phyloP scores from a whole-genome alignment of 257 asterid genomes.

The Agastache rugosa region DNA sequence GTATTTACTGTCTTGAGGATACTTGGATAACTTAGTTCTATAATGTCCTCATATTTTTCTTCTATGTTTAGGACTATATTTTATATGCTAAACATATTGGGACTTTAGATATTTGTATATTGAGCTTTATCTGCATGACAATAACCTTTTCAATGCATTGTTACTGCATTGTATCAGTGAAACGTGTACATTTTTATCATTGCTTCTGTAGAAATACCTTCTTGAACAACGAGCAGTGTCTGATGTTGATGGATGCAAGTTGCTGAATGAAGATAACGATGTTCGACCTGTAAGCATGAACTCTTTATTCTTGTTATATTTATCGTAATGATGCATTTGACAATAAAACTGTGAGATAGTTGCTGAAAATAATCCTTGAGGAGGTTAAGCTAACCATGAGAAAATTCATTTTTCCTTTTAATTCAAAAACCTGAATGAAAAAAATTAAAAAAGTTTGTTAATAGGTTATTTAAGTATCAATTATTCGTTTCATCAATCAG shows the following conservation, averaged over 20 bases:
- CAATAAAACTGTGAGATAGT: neutral
- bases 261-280: conserved; percentile 94
- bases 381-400: neutral
- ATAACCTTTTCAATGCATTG: conserved; percentile 27
- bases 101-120: conserved; percentile 24
- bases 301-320: conserved; percentile 35
- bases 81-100: conserved; percentile 8
- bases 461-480: neutral
- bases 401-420: neutral
- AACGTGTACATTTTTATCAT: conserved; percentile 23
- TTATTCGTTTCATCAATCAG: neutral
- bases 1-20: conserved; percentile 1
- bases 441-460: neutral
- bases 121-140: conserved; percentile 28
- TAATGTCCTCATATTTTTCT: neutral
- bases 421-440: too few species aligned
- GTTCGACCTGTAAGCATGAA: conserved; percentile 77
- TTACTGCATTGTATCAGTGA: conserved; percentile 27
- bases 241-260: conserved; percentile 88
- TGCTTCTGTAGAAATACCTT: conserved; percentile 75
- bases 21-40: neutral
- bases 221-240: conserved; percentile 92
- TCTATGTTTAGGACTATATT: conserved; percentile 8
- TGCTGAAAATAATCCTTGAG: neutral
- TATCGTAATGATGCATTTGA: conserved; percentile 15